Conservation (phyloP, 371 early-diverging fungal genomes). For the Rhizopus delemar region DNA sequence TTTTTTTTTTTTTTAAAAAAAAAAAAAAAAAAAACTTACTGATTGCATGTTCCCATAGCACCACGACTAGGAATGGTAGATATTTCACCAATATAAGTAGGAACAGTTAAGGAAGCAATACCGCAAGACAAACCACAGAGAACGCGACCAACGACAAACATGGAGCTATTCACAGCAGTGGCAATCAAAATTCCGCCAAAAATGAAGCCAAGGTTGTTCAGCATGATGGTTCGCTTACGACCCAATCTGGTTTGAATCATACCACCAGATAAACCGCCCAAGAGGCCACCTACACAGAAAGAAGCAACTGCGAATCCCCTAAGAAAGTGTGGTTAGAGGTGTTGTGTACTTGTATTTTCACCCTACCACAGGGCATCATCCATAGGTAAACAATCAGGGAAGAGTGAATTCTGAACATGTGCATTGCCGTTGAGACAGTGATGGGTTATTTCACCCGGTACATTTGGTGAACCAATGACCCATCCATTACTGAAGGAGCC, state of each 20-base stretch:
- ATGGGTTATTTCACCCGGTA: slow-evolving; percentile 41
- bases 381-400: slow-evolving; percentile 41
- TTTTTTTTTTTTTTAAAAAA: no score
- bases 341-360: slow-evolving; percentile 39
- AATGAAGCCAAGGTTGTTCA: slow-evolving; percentile 64
- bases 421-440: slow-evolving; percentile 23
- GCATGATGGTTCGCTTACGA: slow-evolving; percentile 63
- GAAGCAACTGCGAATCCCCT: slow-evolving; percentile 68
- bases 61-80: slow-evolving; percentile 73
- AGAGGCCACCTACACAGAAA: slow-evolving; percentile 71
- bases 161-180: slow-evolving; percentile 49
- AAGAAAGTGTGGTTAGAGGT: slow-evolving; percentile 2
- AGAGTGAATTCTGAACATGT: slow-evolving; percentile 10
- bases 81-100: slow-evolving; percentile 83
- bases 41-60: slow-evolving; percentile 73
- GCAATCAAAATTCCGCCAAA: slow-evolving; percentile 67
- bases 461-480: slow-evolving; percentile 52
- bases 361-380: slow-evolving; percentile 36
- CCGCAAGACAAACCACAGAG: slow-evolving; percentile 82
- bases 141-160: slow-evolving; percentile 78
- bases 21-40: slow-evolving; percentile 26
- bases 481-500: slow-evolving; percentile 49
- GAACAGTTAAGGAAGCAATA: slow-evolving; percentile 72
- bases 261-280: slow-evolving; percentile 69
- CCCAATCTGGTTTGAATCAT: slow-evolving; percentile 60